Conservation (phyloP, 768 basidiomycete genomes). For the Lactarius sanguifluus region DNA sequence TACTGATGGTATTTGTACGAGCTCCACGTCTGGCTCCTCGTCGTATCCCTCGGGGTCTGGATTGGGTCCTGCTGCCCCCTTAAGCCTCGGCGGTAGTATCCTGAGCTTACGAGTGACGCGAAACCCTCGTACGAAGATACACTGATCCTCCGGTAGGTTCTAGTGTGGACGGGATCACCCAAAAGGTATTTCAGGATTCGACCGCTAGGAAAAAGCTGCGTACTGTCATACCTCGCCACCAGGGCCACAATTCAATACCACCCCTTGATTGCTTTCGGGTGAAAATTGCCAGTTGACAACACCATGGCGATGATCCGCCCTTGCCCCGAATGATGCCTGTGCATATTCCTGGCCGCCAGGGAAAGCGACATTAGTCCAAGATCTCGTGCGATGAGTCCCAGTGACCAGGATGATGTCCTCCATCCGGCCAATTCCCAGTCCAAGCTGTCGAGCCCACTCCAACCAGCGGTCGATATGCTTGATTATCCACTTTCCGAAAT, state of each 20-base stretch:
- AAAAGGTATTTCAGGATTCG: too few species aligned
- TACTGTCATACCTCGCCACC: neutral
- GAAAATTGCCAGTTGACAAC: neutral
- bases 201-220: neutral
- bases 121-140: neutral
- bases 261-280: neutral
- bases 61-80: neutral
- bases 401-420: conserved; percentile 6
- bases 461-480: neutral
- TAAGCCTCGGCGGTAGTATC: neutral
- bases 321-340: neutral
- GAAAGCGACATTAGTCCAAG: conserved; percentile 3
- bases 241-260: neutral
- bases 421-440: neutral
- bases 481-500: too few species aligned
- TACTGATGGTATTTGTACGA: neutral
- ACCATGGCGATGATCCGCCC: neutral
- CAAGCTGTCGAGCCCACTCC: neutral
- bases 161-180: neutral
- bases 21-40: neutral
- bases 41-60: neutral
- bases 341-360: neutral
- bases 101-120: neutral
- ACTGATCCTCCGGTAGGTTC: neutral
- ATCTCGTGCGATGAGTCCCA: conserved; percentile 6